Evolutionary conservation across 805 yeast species (phyloP).

Genomic region (Metschnikowia sp.): DNA sequence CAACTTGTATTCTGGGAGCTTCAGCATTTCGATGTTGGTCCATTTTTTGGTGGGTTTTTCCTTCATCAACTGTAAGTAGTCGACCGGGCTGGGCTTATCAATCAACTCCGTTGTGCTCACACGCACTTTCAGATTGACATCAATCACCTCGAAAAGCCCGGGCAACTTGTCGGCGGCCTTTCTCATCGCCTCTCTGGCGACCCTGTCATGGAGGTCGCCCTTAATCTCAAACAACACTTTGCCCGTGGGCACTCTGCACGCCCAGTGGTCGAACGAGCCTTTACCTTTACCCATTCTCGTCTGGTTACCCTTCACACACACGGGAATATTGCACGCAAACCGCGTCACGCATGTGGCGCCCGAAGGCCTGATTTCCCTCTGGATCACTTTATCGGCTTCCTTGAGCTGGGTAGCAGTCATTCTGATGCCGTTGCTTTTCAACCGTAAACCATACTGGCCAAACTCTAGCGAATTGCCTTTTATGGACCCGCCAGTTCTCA

Average conservation of each 20-base stretch:
- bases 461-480: constrained; percentile 81
- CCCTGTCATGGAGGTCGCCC: constrained; percentile 76
- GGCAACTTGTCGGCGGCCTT: constrained; percentile 92
- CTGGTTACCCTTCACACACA: constrained; percentile 95
- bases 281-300: constrained; percentile 99
- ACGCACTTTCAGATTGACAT: constrained; percentile 60
- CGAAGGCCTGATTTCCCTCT: constrained; percentile 78
- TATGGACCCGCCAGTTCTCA: constrained; percentile 89
- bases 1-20: constrained; percentile 49
- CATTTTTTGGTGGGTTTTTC: constrained; percentile 64
- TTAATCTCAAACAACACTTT: constrained; percentile 86
- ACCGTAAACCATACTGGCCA: constrained; percentile 83
- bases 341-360: constrained; percentile 77
- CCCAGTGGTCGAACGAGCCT: constrained; percentile 97
- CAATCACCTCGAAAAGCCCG: constrained; percentile 84
- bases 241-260: constrained; percentile 93
- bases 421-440: constrained; percentile 84
- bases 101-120: constrained; percentile 61
- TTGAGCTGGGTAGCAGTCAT: constrained; percentile 82
- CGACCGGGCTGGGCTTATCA: constrained; percentile 43
- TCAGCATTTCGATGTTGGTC: constrained; percentile 50
- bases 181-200: constrained; percentile 85
- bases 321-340: constrained; percentile 79
- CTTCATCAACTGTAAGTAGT: constrained; percentile 54
- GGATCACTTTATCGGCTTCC: constrained; percentile 85